These are phyloP conservation scores for Eimeria sp. DNA, from an alignment of 169 alveolate genomes.

Conservation along the genomic window DNA sequence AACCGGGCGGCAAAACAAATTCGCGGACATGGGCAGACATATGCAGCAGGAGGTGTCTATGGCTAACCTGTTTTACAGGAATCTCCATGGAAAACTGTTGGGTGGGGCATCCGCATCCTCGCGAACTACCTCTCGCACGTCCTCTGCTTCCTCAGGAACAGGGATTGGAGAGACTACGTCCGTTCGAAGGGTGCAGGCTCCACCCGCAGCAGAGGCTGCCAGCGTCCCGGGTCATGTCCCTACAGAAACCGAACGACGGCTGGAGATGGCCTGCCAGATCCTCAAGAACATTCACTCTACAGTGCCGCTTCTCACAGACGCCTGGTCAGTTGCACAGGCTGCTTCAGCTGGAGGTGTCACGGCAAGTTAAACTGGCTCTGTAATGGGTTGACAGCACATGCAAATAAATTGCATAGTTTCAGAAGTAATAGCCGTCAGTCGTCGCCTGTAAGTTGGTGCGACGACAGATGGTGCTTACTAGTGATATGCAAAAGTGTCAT, in stretches of 20 bases:
- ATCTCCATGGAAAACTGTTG: neutral
- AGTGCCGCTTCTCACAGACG: constrained; percentile 29
- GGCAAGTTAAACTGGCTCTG: neutral
- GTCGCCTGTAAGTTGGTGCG: neutral
- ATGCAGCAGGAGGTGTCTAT: constrained; percentile 19
- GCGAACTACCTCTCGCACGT: neutral
- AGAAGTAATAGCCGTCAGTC: neutral
- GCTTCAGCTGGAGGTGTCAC: neutral
- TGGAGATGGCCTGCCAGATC: constrained; percentile 64
- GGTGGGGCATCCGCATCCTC: constrained; percentile 9
- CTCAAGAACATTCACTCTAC: constrained; percentile 42
- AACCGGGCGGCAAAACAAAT: constrained; percentile 8
- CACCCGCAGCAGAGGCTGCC: constrained; percentile 55
- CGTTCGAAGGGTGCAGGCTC: neutral
- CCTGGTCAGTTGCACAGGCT: constrained; percentile 62
- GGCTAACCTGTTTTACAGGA: neutral
- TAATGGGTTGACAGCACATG: neutral
- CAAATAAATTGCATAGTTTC: constrained; percentile 5
- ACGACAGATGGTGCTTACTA: neutral
- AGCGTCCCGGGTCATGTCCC: constrained; percentile 24
- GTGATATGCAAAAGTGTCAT: neutral
- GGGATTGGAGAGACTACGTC: neutral
- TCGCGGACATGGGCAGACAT: constrained; percentile 28
- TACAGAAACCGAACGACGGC: constrained; percentile 25
- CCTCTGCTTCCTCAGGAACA: neutral